Conservation (phyloP, 176 grass and related monocot species). For the Avena eriantha region DNA sequence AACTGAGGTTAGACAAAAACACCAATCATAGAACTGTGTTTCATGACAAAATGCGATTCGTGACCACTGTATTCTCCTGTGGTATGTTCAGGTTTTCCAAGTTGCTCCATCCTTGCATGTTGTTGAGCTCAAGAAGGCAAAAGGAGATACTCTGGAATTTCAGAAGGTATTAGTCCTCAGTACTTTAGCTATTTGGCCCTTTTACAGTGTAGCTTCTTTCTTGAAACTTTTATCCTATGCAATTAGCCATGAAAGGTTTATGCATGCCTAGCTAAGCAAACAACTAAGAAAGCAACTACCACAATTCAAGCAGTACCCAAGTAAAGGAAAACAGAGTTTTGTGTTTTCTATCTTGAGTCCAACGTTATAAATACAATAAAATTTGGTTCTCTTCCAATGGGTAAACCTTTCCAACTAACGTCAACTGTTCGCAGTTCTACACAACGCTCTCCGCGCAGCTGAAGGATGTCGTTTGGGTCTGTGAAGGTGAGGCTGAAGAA, state of each 20-base stretch:
- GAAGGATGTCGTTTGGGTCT: conserved; percentile 83
- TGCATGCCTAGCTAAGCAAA: background rate
- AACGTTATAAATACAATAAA: background rate
- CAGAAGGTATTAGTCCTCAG: conserved; percentile 62
- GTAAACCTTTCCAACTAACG: conserved; percentile 1
- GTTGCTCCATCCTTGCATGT: conserved; percentile 83
- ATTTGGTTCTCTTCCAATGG: background rate
- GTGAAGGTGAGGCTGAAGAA: conserved; percentile 59
- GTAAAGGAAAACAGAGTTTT: background rate
- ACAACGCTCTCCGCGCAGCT: conserved; percentile 69
- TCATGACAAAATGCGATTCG: background rate
- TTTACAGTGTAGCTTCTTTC: background rate
- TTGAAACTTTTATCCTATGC: background rate
- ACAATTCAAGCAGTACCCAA: background rate
- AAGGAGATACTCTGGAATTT: conserved; percentile 90
- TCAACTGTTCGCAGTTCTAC: conserved; percentile 65
- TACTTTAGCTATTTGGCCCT: background rate
- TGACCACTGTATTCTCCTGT: conserved; percentile 22
- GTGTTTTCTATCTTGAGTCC: background rate
- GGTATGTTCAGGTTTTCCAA: conserved; percentile 78
- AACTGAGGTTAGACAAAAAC: conserved; percentile 71
- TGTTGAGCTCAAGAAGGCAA: conserved; percentile 86
- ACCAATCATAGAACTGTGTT: background rate
- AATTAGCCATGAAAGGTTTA: background rate
- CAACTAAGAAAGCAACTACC: background rate